phyloP scores from a whole-genome alignment of 345 rosid species.

The Hibiscus trionum region DNA sequence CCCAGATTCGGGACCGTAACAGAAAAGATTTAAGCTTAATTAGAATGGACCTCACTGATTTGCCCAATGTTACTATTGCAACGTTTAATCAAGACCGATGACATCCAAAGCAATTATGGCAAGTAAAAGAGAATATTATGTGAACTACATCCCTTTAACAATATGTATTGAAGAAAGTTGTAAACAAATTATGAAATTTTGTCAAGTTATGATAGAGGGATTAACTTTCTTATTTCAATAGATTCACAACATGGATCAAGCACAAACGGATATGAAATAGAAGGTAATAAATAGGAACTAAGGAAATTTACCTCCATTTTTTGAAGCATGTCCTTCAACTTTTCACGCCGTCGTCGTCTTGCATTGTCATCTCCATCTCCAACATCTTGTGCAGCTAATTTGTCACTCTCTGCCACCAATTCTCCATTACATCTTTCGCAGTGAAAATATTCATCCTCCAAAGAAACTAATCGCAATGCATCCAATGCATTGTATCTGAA shows the following conservation, averaged over 20 bases:
- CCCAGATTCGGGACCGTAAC: too few species aligned
- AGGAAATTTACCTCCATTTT: constrained; percentile 53
- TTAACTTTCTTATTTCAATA: background rate
- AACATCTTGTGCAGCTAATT: constrained; percentile 69
- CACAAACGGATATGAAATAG: background rate
- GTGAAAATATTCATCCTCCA: constrained; percentile 69
- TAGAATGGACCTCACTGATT: background rate
- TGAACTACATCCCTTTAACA: background rate
- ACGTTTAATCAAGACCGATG: background rate
- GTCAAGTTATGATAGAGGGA: background rate
- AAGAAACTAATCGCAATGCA: constrained; percentile 57
- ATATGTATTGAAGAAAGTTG: background rate
- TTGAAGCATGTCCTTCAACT: constrained; percentile 67
- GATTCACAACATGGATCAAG: background rate
- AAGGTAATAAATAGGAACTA: background rate
- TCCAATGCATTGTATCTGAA: constrained; percentile 82
- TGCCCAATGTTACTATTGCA: background rate
- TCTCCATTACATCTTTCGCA: constrained; percentile 89
- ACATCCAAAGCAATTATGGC: background rate
- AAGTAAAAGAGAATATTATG: background rate
- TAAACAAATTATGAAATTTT: background rate
- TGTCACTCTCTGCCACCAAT: constrained; percentile 87
- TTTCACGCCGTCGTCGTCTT: constrained; percentile 71
- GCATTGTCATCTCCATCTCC: constrained; percentile 93
- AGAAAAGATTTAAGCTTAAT: too few species aligned